Evolutionary conservation across 345 rosid genomes (phyloP), one percentile per base, ranked within the genome.

Genomic region (Pistacia atlantica): DNA sequence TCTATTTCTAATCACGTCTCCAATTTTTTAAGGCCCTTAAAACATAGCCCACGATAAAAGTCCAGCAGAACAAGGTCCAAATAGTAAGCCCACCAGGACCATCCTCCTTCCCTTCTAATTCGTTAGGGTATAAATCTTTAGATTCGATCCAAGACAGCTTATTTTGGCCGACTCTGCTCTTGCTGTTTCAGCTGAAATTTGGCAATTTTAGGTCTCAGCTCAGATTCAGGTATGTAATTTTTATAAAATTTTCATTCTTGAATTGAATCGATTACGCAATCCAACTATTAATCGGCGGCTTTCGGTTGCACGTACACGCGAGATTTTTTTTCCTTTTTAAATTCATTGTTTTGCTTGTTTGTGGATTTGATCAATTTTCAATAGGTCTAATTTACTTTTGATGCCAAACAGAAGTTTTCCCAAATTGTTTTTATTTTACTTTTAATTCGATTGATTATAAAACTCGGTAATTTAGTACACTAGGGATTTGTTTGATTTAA

Each of bases 91-190:
- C 35, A 52, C 11, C 48, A 46, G 6, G 10, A 0, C 35, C 17
- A 0, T 12, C 25, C 13, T n/a, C 2, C 1, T 0, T 0, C 1
- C 1, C 28, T 25, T 0, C 5, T 45, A 8, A 4, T 3, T 1
- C 20, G 16, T 20, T 42, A 58, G 65, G 76, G 76, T 61, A 61
- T 16, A 60, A 60, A 48, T 55, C 22, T 38, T 42, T 14, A 8
- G 3, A 22, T 57, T 71, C 55, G 5, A 60, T 51, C 45, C 16
- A 1, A 17, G 46, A 51, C 48, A 72, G 56, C 45, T 28, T 1
- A 48, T 7, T 3, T 28, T 31, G 11, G 49, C 68, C 4, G 59
- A 61, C 33, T 11, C 33, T 31, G 67, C 3, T 6, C 1, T 31
- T 59, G 11, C 33, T 61, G 4, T 62, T 6, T 61, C 68, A 33